Evolutionary conservation across 805 yeast species (phyloP).

Genomic region (Yamadazyma takamatsuzukensis): DNA sequence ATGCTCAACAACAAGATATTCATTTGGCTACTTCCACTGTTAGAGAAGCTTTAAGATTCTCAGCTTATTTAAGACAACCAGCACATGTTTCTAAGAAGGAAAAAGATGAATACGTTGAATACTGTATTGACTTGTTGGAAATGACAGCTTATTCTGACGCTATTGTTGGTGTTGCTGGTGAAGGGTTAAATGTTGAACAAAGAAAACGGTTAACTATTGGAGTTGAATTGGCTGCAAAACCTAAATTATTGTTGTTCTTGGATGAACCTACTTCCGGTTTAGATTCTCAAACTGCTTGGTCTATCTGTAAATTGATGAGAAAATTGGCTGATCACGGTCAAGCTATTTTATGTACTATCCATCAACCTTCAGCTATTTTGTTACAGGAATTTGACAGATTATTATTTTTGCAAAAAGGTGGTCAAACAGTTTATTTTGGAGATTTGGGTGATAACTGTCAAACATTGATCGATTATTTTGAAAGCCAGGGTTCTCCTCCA

Average conservation of each 20-base stretch:
- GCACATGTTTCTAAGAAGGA: constrained; percentile 49
- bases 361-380: constrained; percentile 80
- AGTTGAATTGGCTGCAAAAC: constrained; percentile 40
- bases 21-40: constrained; percentile 69
- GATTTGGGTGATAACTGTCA: constrained; percentile 66
- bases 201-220: constrained; percentile 40
- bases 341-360: constrained; percentile 57
- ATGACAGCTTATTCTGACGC: constrained; percentile 74
- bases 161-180: constrained; percentile 71
- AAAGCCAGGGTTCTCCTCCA: constrained; percentile 59
- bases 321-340: constrained; percentile 40
- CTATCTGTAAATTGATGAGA: constrained; percentile 37
- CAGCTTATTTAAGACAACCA: constrained; percentile 73
- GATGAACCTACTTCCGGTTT: constrained; percentile 66
- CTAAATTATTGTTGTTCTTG: constrained; percentile 44
- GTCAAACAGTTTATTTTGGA: constrained; percentile 78
- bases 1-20: constrained; percentile 78
- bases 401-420: constrained; percentile 67
- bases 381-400: constrained; percentile 76
- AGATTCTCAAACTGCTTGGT: constrained; percentile 47
- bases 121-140: constrained; percentile 61
- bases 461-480: constrained; percentile 62
- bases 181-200: constrained; percentile 47
- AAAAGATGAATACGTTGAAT: constrained; percentile 65
- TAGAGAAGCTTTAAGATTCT: constrained; percentile 69